Percentiles rank a stretch among this genome's conserved stretches.
These are phyloP conservation scores for Rhododendron griersonianum DNA, from an alignment of 148 eudicot genomes.

Conservation along the genomic window DNA sequence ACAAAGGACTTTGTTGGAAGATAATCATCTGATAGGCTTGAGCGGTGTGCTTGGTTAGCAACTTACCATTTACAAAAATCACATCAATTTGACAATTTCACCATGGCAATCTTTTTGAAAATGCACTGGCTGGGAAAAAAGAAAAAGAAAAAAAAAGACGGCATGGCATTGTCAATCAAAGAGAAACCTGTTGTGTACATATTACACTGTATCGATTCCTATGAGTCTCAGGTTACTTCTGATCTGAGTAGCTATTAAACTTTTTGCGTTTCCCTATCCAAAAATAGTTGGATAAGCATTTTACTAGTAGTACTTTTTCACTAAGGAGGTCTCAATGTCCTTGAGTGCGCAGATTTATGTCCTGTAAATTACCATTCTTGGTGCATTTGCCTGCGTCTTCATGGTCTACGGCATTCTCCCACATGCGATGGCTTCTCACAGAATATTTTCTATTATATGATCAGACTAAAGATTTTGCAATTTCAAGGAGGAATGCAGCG, in stretches of 20 bases:
- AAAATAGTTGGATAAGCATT: neutral
- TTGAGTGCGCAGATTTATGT: constrained; percentile 3
- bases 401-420: constrained; percentile 7
- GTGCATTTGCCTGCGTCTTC: neutral
- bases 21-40: neutral
- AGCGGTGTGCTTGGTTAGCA: neutral
- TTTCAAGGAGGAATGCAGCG: constrained; percentile 66
- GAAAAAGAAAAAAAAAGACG: no score
- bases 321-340: neutral
- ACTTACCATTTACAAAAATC: neutral
- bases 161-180: neutral
- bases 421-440: constrained; percentile 40
- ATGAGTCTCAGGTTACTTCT: neutral
- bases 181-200: neutral
- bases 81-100: neutral
- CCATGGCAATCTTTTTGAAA: neutral
- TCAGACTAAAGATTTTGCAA: constrained; percentile 88
- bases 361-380: constrained; percentile 3
- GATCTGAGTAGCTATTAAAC: neutral
- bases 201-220: neutral
- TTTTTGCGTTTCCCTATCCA: neutral
- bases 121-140: neutral
- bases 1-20: neutral
- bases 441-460: constrained; percentile 54
- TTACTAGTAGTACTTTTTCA: neutral